phyloP scores from a whole-genome alignment of 2,329 filamentous ascomycete species.

The Alternaria longipes region DNA sequence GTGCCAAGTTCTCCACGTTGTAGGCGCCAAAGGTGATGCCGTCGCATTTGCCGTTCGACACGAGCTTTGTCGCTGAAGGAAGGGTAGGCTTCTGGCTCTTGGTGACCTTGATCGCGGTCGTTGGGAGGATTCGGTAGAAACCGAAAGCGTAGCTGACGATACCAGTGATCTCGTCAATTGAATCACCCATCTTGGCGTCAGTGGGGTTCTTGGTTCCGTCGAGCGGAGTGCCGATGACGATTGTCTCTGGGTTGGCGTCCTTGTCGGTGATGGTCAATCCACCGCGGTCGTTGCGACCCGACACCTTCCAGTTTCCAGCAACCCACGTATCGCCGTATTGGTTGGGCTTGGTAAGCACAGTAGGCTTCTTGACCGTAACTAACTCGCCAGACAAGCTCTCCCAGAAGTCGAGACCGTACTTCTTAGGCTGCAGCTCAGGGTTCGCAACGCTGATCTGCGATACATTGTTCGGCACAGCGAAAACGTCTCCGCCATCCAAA shows the following conservation, averaged over 20 bases:
- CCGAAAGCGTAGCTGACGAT: conserved; percentile 72
- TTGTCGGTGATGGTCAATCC: conserved; percentile 69
- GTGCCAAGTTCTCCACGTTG: conserved; percentile 74
- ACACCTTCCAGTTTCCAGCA: conserved; percentile 69
- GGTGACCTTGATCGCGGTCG: conserved; percentile 64
- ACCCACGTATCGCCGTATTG: conserved; percentile 75
- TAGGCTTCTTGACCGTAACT: conserved; percentile 68
- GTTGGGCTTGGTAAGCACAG: conserved; percentile 69
- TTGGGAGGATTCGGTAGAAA: conserved; percentile 73
- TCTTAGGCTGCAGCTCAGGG: conserved; percentile 66
- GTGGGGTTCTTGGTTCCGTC: conserved; percentile 70
- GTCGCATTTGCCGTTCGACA: conserved; percentile 65
- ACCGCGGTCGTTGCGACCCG: conserved; percentile 69
- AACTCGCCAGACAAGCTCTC: conserved; percentile 73
- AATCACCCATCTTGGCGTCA: conserved; percentile 71
- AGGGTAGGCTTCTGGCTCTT: conserved; percentile 57
- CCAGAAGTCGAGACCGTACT: conserved; percentile 78
- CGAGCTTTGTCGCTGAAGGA: conserved; percentile 62
- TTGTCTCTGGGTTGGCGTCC: conserved; percentile 75
- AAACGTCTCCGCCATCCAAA: conserved; percentile 72
- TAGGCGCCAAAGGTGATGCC: conserved; percentile 72
- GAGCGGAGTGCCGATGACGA: conserved; percentile 70
- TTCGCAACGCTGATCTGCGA: conserved; percentile 67
- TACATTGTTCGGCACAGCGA: conserved; percentile 70
- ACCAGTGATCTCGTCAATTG: conserved; percentile 72